Conservation (phyloP, 1,284 basidiomycete genomes). For the Pascua sp. region DNA sequence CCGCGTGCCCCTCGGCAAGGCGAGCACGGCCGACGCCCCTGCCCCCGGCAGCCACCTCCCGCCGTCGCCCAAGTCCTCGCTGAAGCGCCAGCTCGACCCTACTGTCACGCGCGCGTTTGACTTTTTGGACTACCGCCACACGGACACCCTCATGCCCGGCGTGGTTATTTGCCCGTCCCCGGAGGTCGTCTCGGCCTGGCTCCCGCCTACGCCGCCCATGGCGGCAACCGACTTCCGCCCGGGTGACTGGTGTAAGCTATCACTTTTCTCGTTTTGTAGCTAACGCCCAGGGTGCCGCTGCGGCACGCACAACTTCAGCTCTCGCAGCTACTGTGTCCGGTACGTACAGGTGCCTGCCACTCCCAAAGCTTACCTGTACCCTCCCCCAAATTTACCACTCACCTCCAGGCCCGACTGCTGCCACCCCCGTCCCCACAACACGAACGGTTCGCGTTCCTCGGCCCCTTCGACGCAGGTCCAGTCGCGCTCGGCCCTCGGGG, state of each 20-base stretch:
- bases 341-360: not conserved
- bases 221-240: not conserved
- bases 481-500: constrained; percentile 9
- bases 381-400: too few species aligned
- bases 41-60: constrained; percentile 1
- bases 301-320: constrained; percentile 5
- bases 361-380: too few species aligned
- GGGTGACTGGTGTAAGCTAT: constrained; percentile 6
- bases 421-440: not conserved
- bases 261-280: too few species aligned
- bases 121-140: not conserved
- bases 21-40: not conserved
- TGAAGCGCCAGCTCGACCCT: not conserved
- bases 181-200: too few species aligned
- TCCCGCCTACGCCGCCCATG: not conserved
- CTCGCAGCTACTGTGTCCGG: constrained; percentile 3
- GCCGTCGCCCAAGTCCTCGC: not conserved
- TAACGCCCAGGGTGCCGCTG: constrained; percentile 7
- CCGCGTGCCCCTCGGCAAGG: not conserved
- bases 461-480: not conserved
- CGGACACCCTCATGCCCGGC: not conserved
- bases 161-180: not conserved
- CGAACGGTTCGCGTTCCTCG: not conserved
- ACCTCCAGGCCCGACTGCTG: not conserved
- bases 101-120: not conserved